phyloP scores from a whole-genome alignment of 2,329 filamentous ascomycete genomes.

The Fusarium beomiforme region DNA sequence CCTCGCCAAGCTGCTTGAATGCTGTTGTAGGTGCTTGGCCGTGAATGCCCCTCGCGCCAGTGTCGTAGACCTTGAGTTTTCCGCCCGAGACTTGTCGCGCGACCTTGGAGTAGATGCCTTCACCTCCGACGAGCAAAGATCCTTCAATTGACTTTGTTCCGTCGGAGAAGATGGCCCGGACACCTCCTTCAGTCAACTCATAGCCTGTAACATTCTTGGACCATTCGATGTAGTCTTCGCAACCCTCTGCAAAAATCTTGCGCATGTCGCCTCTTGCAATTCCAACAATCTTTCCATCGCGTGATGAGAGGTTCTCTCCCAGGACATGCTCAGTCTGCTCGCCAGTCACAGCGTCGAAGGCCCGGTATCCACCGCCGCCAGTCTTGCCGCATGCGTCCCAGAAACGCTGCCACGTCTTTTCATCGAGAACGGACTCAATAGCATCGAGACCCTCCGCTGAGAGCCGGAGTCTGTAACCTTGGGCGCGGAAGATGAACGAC shows the following conservation, averaged over 20 bases:
- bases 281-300: constrained; percentile 68
- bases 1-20: constrained; percentile 70
- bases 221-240: constrained; percentile 66
- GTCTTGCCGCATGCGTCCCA: constrained; percentile 70
- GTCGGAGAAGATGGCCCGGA: constrained; percentile 67
- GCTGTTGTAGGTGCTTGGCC: constrained; percentile 71
- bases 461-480: constrained; percentile 70
- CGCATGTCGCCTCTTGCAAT: constrained; percentile 73
- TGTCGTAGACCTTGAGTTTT: constrained; percentile 69
- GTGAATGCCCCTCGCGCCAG: constrained; percentile 71
- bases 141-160: constrained; percentile 68
- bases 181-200: constrained; percentile 63
- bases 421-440: constrained; percentile 66
- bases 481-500: constrained; percentile 63
- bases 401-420: constrained; percentile 61
- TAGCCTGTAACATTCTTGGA: constrained; percentile 66
- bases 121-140: constrained; percentile 67
- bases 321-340: constrained; percentile 48
- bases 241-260: constrained; percentile 64
- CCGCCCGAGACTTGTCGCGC: constrained; percentile 68
- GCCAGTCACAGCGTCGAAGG: constrained; percentile 64
- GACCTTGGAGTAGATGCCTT: constrained; percentile 70
- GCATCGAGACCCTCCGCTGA: constrained; percentile 66
- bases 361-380: constrained; percentile 61
- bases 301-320: constrained; percentile 55